Evolutionary conservation across 176 grass and related monocot genomes (phyloP).

Genomic region (Oryza coarctata): DNA sequence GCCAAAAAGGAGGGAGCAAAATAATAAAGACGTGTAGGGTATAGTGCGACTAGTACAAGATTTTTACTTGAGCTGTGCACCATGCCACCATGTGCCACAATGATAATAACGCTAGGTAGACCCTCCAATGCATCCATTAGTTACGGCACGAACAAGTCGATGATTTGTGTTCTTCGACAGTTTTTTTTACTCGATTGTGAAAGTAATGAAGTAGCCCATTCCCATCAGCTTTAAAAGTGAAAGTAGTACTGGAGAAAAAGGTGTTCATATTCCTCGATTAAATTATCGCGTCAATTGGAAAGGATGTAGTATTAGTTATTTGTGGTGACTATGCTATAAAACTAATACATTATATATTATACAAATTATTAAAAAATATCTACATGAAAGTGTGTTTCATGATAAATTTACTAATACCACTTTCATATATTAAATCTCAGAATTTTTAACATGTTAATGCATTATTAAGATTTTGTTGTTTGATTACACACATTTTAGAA

Average conservation of each 20-base stretch:
- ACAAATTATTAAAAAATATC: too few relatives aligned
- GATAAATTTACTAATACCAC: too few relatives aligned
- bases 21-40: neutral
- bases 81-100: constrained; percentile 24
- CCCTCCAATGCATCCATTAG: neutral
- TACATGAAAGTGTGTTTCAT: too few relatives aligned
- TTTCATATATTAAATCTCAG: too few relatives aligned
- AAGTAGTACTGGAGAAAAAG: neutral
- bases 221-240: neutral
- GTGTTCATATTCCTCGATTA: too few relatives aligned
- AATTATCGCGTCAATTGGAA: too few relatives aligned
- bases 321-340: too few relatives aligned
- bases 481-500: too few relatives aligned
- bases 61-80: constrained; percentile 44
- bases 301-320: too few relatives aligned
- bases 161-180: neutral
- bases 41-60: neutral
- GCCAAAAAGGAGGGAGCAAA: neutral
- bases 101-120: constrained; percentile 4
- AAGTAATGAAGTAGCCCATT: neutral
- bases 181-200: neutral
- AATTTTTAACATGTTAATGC: too few relatives aligned
- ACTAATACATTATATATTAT: too few relatives aligned
- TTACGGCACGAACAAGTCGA: neutral
- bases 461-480: too few relatives aligned